Conservation (phyloP, 129 eudicot species). For the Dittrichia graveolens region DNA sequence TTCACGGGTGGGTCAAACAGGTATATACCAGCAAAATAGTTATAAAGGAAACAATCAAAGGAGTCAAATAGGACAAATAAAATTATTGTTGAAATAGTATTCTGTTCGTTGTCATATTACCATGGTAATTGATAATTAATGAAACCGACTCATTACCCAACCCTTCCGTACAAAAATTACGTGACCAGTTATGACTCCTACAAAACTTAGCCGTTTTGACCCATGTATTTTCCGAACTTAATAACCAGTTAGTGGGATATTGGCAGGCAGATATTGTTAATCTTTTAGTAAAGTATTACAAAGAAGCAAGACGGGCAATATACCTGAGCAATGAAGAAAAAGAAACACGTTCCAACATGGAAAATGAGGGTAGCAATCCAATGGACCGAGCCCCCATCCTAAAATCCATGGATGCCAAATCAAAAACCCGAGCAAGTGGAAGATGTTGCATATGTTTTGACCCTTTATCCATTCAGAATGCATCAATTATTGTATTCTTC, state of each 20-base stretch:
- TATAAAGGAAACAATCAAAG: not conserved
- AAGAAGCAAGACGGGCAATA: conserved; percentile 94
- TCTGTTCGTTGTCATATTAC: not conserved
- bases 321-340: conserved; percentile 77
- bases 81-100: not conserved
- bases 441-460: conserved; percentile 95
- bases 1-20: not conserved
- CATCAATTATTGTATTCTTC: conserved; percentile 72
- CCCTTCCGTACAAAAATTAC: no score
- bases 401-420: conserved; percentile 72
- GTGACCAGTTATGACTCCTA: no score
- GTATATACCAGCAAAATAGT: not conserved
- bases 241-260: not conserved
- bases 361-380: conserved; percentile 39
- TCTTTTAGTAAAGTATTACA: conserved; percentile 78
- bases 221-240: not conserved
- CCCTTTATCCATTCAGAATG: conserved; percentile 73
- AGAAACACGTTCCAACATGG: conserved; percentile 59
- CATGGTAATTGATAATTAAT: not conserved
- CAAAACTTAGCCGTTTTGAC: no score
- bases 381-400: conserved; percentile 54
- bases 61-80: not conserved
- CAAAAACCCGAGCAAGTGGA: conserved; percentile 80
- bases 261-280: conserved; percentile 87
- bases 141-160: not conserved